These are phyloP conservation scores for Coniella vitis DNA, from an alignment of 2,329 filamentous ascomycete species.

Conservation along the genomic window DNA sequence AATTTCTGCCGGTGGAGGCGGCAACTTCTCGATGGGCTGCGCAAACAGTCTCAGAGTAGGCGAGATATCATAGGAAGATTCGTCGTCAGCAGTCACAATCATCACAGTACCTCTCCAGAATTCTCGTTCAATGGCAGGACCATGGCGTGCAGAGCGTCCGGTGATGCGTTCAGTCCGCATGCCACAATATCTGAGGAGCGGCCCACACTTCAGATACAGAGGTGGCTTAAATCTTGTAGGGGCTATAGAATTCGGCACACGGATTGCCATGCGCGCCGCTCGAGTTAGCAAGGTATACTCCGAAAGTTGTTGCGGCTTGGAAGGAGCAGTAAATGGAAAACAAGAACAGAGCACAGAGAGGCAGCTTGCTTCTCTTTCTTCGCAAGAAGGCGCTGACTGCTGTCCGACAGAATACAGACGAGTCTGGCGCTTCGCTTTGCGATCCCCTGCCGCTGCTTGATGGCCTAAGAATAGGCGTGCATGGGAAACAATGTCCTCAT, in stretches of 20 bases:
- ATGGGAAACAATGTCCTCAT: constrained; percentile 4
- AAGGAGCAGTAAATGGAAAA: background rate
- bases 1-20: constrained; percentile 67
- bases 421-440: constrained; percentile 12
- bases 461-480: constrained; percentile 2
- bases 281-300: constrained; percentile 42
- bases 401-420: constrained; percentile 12
- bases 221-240: constrained; percentile 74
- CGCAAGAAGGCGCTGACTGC: background rate
- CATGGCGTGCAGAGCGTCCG: constrained; percentile 30
- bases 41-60: constrained; percentile 80
- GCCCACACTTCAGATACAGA: constrained; percentile 83
- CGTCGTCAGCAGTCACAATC: constrained; percentile 84
- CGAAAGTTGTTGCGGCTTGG: background rate
- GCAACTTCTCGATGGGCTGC: constrained; percentile 75
- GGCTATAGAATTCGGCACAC: constrained; percentile 26
- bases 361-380: background rate
- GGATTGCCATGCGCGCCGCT: constrained; percentile 52
- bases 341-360: constrained; percentile 1
- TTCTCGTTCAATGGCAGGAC: constrained; percentile 51
- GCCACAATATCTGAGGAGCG: constrained; percentile 82
- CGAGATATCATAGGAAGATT: constrained; percentile 73
- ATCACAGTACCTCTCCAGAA: constrained; percentile 91
- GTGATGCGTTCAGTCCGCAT: constrained; percentile 57
- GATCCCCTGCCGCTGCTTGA: constrained; percentile 11